Conservation (phyloP, 2,329 filamentous ascomycete genomes). For the Ophiosphaerella korrae region DNA sequence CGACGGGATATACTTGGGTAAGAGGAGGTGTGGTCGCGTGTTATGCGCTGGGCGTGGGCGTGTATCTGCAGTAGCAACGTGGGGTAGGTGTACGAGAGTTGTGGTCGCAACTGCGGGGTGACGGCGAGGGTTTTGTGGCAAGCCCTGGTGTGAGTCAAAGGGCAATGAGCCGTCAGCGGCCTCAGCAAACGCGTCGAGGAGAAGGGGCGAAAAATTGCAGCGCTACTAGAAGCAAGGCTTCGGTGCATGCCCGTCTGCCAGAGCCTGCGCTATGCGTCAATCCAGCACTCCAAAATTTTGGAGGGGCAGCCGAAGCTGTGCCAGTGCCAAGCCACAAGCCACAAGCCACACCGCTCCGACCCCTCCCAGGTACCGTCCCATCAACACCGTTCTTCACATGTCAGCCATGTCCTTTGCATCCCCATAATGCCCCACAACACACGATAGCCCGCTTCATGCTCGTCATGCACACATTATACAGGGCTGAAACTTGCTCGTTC, state of each 20-base stretch:
- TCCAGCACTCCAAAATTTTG: slow-evolving; percentile 25
- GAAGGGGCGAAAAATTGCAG: slow-evolving; percentile 29
- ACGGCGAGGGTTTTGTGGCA: slow-evolving; percentile 8
- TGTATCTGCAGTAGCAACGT: slow-evolving; percentile 10
- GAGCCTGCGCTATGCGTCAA: slow-evolving; percentile 33
- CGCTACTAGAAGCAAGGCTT: slow-evolving; percentile 19
- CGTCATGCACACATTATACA: slow-evolving; percentile 1
- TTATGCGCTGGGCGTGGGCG: slow-evolving; percentile 6
- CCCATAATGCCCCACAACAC: not conserved
- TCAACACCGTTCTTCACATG: not conserved
- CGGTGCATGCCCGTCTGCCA: slow-evolving; percentile 35
- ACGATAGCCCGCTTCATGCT: not conserved
- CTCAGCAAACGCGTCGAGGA: slow-evolving; percentile 21
- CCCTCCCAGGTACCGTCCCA: not conserved
- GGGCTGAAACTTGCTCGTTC: not conserved
- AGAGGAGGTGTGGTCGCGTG: not conserved
- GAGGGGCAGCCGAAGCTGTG: slow-evolving; percentile 19
- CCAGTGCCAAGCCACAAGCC: slow-evolving; percentile 13
- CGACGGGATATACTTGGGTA: not conserved
- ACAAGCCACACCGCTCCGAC: slow-evolving; percentile 5
- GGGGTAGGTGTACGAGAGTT: no score
- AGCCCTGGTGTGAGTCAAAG: slow-evolving; percentile 35
- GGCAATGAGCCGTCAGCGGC: slow-evolving; percentile 42
- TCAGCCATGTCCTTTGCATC: not conserved
- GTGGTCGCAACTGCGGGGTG: slow-evolving; percentile 8